A percentile compares a stretch with the other conserved stretches of the same genome.
These are phyloP conservation scores for Lophium mytilinum DNA, from an alignment of 495 filamentous ascomycete species.

Conservation along the genomic window DNA sequence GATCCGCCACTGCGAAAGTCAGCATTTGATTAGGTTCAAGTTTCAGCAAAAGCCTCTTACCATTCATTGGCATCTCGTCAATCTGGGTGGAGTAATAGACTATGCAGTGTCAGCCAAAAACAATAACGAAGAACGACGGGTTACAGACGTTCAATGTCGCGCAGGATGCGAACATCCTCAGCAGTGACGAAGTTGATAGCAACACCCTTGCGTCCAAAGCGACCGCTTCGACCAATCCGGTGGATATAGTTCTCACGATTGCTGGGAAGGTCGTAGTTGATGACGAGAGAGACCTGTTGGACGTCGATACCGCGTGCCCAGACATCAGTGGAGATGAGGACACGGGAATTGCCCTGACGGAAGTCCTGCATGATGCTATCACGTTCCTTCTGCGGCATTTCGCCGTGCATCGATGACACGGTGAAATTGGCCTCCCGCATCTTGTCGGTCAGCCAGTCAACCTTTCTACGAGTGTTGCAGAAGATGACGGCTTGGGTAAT, in stretches of 20 bases:
- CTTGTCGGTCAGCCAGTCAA: conserved; percentile 99
- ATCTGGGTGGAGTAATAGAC: conserved; percentile 97
- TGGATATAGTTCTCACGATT: conserved; percentile 99
- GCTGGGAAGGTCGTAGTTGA: conserved; percentile 97
- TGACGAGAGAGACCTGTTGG: conserved; percentile 97
- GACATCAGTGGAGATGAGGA: conserved; percentile 96
- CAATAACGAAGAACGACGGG: background rate
- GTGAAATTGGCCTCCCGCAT: conserved; percentile 98
- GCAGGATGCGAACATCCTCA: conserved; percentile 94
- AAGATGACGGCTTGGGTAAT: conserved; percentile 99
- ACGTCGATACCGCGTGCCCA: conserved; percentile 98
- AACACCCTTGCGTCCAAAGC: conserved; percentile 97
- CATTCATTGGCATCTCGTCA: conserved; percentile 99
- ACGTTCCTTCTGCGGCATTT: conserved; percentile 96
- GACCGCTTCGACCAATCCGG: conserved; percentile 88
- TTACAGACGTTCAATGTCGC: conserved; percentile 80
- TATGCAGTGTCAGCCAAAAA: conserved; percentile 36
- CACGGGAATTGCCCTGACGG: conserved; percentile 88
- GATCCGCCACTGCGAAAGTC: conserved; percentile 10
- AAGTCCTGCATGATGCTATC: conserved; percentile 99
- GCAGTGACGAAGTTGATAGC: conserved; percentile 99
- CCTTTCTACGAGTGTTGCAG: conserved; percentile 99
- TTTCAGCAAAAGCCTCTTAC: background rate
- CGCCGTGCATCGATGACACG: conserved; percentile 96
- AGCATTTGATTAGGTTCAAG: background rate